Percentiles rank a stretch among this genome's conserved stretches.
Evolutionary conservation across 1,284 basidiomycete genomes (phyloP).

Genomic region (Uromyces viciae-fabae): DNA sequence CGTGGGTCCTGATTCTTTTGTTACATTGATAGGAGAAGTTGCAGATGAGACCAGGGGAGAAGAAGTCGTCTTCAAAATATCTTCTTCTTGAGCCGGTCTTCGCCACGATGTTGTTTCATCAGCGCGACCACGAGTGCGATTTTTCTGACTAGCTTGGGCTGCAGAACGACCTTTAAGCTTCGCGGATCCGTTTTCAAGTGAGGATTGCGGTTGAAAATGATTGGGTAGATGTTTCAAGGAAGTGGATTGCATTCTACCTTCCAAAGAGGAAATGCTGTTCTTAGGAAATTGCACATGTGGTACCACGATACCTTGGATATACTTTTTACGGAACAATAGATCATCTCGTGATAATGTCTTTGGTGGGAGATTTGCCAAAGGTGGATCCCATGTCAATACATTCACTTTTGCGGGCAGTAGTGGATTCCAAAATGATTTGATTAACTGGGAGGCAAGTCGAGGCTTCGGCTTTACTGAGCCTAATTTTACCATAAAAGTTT

Average conservation of each 20-base stretch:
- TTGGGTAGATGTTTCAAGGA: too few relatives aligned
- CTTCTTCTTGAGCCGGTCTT: conserved; percentile 24
- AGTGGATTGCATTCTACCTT: not conserved
- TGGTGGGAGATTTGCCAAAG: conserved; percentile 31
- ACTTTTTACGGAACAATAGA: conserved; percentile 39
- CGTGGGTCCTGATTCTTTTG: not conserved
- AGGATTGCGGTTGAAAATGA: too few relatives aligned
- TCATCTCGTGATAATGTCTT: conserved; percentile 41
- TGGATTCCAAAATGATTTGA: conserved; percentile 44
- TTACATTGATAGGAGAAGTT: not conserved
- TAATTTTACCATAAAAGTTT: conserved; percentile 36
- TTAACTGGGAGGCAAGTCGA: conserved; percentile 14
- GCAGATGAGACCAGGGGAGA: not conserved
- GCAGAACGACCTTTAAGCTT: conserved; percentile 25
- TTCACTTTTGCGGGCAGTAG: conserved; percentile 25
- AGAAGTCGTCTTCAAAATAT: not conserved
- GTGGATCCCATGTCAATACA: conserved; percentile 38
- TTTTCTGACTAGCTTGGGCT: not conserved
- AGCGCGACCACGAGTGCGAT: conserved; percentile 24
- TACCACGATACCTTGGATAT: conserved; percentile 29
- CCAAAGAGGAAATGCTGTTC: not conserved
- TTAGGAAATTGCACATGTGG: conserved; percentile 36
- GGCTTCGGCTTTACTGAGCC: conserved; percentile 17
- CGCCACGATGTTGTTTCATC: conserved; percentile 38
- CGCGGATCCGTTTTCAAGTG: not conserved